These are phyloP conservation scores for Malassezia psittaci DNA, from an alignment of 1,284 basidiomycete genomes.

Conservation along the genomic window DNA sequence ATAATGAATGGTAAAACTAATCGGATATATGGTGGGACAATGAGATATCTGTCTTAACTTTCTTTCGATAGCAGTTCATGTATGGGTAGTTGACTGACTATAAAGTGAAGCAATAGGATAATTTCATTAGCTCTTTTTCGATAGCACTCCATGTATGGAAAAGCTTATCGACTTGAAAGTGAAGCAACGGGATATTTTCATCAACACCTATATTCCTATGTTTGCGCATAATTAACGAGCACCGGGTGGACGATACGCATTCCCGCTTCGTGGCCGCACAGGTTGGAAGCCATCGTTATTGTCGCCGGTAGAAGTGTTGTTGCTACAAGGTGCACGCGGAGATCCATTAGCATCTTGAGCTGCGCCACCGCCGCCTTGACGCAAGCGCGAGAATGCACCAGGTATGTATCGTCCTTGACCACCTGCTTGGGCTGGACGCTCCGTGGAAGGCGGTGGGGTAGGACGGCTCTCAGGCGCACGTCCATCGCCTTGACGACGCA, in stretches of 20 bases:
- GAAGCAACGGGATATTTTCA: too few species aligned
- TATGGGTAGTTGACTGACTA: too few species aligned
- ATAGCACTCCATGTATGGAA: too few species aligned
- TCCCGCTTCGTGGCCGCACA: constrained; percentile 41
- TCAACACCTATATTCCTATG: not conserved
- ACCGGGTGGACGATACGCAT: constrained; percentile 7
- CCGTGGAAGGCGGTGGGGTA: constrained; percentile 1
- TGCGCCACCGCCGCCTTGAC: constrained; percentile 5
- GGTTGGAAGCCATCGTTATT: constrained; percentile 13
- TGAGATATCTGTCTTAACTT: too few species aligned
- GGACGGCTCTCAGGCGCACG: constrained; percentile 1
- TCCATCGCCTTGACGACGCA: constrained; percentile 5
- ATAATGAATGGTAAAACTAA: too few species aligned
- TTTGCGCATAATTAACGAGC: constrained; percentile 3
- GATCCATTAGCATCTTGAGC: not conserved
- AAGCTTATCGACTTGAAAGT: too few species aligned
- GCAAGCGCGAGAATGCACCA: constrained; percentile 16
- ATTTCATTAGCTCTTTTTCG: too few species aligned
- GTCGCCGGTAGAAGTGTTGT: too few species aligned
- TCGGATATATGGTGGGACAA: too few species aligned
- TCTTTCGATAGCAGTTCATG: too few species aligned
- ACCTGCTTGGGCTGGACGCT: not conserved
- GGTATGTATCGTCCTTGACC: constrained; percentile 9
- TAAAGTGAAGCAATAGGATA: too few species aligned
- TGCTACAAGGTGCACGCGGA: not conserved